These are phyloP conservation scores for Dillenia suffruticosa DNA, from an alignment of 164 flowering plant species.

Conservation along the genomic window DNA sequence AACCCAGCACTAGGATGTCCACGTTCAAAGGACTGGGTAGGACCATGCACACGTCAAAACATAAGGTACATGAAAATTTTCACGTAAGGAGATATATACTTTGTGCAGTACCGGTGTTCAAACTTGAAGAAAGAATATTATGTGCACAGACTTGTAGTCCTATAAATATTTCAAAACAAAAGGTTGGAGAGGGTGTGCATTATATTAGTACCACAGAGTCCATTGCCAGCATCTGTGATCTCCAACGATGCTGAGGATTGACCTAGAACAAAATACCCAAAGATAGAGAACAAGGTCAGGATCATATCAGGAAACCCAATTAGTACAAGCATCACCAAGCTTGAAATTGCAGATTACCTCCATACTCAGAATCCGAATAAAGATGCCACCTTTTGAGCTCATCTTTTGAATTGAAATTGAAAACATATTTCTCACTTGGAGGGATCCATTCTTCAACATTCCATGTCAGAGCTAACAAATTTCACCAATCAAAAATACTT, in stretches of 20 bases:
- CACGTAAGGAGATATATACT: too few relatives aligned
- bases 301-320: background rate
- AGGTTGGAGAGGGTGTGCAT: background rate
- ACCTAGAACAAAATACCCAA: constrained; percentile 31
- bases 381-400: constrained; percentile 93
- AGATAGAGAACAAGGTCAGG: background rate
- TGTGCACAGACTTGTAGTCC: too few relatives aligned
- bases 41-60: too few relatives aligned
- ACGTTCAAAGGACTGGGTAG: too few relatives aligned
- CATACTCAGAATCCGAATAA: constrained; percentile 96
- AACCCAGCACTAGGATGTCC: too few relatives aligned
- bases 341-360: constrained; percentile 46
- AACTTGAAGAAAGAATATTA: too few relatives aligned
- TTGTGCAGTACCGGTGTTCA: too few relatives aligned
- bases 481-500: background rate
- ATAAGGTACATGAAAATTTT: too few relatives aligned
- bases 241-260: constrained; percentile 91
- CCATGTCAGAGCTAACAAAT: constrained; percentile 63
- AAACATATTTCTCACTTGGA: constrained; percentile 63
- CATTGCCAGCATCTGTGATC: constrained; percentile 58
- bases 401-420: constrained; percentile 73
- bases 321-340: background rate
- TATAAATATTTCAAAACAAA: background rate
- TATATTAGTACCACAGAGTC: constrained; percentile 37
- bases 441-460: constrained; percentile 71